phyloP scores from a whole-genome alignment of 1,284 basidiomycete genomes.

The Boletus putidus region DNA sequence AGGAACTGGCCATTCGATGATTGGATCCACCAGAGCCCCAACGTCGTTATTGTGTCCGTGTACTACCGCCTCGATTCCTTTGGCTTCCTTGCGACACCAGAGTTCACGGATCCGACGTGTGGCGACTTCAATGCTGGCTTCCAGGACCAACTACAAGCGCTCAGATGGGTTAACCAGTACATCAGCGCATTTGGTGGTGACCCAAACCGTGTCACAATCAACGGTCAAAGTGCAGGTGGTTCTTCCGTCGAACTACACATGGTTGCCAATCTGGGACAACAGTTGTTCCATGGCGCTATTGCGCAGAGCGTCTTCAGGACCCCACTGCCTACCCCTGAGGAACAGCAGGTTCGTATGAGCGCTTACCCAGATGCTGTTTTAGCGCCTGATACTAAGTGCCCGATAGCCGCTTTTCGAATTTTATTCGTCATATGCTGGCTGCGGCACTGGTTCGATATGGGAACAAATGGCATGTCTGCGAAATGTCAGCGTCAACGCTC shows the following conservation, averaged over 20 bases:
- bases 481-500: conserved; percentile 48
- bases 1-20: conserved; percentile 55
- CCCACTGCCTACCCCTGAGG: conserved; percentile 49
- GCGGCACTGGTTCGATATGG: conserved; percentile 40
- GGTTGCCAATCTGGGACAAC: conserved; percentile 43
- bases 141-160: conserved; percentile 58
- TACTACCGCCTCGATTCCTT: conserved; percentile 56
- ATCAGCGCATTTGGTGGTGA: conserved; percentile 67
- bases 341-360: conserved; percentile 45
- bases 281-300: conserved; percentile 53
- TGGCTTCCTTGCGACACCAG: conserved; percentile 52
- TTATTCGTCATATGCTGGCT: conserved; percentile 51
- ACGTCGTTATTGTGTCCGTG: conserved; percentile 54
- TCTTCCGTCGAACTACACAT: conserved; percentile 57
- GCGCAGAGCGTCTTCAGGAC: conserved; percentile 59
- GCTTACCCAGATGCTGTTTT: background rate
- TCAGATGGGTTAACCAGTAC: conserved; percentile 62
- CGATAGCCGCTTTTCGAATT: conserved; percentile 52
- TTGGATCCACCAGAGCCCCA: conserved; percentile 53
- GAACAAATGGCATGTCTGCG: conserved; percentile 50
- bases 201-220: conserved; percentile 54
- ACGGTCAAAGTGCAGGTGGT: conserved; percentile 63
- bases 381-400: background rate
- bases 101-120: conserved; percentile 42
- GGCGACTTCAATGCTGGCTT: conserved; percentile 63